phyloP scores from a whole-genome alignment of 768 basidiomycete species.

The Amanita exitialis region DNA sequence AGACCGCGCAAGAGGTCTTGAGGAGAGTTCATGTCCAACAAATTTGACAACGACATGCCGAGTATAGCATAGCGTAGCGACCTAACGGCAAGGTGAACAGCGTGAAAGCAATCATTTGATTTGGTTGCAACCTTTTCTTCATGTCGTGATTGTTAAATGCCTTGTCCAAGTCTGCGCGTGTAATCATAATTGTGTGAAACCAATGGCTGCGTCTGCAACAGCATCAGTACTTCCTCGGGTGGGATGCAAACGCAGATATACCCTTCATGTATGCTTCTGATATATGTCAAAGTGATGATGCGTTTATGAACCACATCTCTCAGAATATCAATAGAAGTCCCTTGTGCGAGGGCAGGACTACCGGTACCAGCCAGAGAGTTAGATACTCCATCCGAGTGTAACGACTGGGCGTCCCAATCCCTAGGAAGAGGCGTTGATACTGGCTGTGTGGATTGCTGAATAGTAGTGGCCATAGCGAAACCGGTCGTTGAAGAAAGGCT shows the following conservation, averaged over 20 bases:
- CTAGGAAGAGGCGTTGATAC: constrained; percentile 31
- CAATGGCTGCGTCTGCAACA: constrained; percentile 61
- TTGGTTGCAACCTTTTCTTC: constrained; percentile 56
- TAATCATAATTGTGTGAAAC: constrained; percentile 83
- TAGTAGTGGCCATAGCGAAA: constrained; percentile 25
- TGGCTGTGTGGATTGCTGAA: constrained; percentile 31
- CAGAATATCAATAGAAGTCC: constrained; percentile 70
- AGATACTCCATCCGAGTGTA: constrained; percentile 36
- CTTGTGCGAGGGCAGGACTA: constrained; percentile 43
- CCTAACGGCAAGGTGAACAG: constrained; percentile 24
- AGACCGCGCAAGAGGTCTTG: constrained; percentile 73
- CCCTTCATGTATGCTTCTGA: constrained; percentile 84
- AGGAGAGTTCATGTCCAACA: constrained; percentile 75
- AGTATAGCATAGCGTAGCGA: constrained; percentile 78
- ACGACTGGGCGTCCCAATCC: constrained; percentile 69
- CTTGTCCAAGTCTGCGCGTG: constrained; percentile 60
- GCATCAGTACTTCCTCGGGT: constrained; percentile 6
- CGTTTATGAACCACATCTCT: constrained; percentile 77
- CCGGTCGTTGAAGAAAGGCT: constrained; percentile 25
- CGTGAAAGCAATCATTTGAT: background rate
- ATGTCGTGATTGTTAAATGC: constrained; percentile 67
- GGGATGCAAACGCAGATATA: constrained; percentile 24
- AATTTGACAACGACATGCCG: constrained; percentile 75
- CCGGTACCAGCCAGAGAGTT: constrained; percentile 24
- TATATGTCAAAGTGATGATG: constrained; percentile 76